Base-by-base conservation (phyloP, 192 early-diverging fungal genomes). In the Coemansia sp. region DNA sequence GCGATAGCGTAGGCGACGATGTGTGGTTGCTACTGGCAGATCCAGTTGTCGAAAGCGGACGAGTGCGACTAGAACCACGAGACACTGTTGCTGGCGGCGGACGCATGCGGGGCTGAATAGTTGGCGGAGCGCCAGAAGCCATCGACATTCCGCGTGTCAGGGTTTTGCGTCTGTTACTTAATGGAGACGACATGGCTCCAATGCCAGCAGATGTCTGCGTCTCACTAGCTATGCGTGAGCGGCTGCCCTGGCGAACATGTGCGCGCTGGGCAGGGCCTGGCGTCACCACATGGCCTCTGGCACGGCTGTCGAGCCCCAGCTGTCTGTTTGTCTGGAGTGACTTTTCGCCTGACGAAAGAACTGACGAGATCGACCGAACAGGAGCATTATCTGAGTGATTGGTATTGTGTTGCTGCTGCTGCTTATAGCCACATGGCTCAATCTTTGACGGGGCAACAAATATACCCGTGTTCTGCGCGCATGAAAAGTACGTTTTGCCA, bases 361-460 rank as follows among this genome's bases (percentile, higher is more conserved):
- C 63, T 6, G 63, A 23, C 5, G 63, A 50, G 22, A 65, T 65
- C 23, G 63, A 37, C 14, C 24, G 63, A 9, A 57, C 32, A n/a
- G 47, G 4, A 1, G 13, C 47, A 41, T 24, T 57, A 8, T 26
- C 43, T 54, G 62, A 37, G 6, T 29, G 27, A 2, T 8, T n/a
- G 7, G 50, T 22, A 20, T 37, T 32, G 9, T 19, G 18, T 32
- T 50, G 48, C 13, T 18, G 29, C 13, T 18, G 29, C 3, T 39
- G 18, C 29, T 5, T 9, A 14, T 39, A 13, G 14, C 13, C 39
- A 24, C 20, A 19, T n/a, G 65, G 61, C 54, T 74, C 68, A 10
- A 83, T 61, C 47, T 90, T 90, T 23, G 86, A 84, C 16, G 88
- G 84, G 14, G 87, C 76, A 18, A 90, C 78, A 81, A 92, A 93